A percentile compares a stretch with the other conserved stretches of the same genome.
phyloP scores from a whole-genome alignment of 1,284 basidiomycete species.

The Boletus sp. region DNA sequence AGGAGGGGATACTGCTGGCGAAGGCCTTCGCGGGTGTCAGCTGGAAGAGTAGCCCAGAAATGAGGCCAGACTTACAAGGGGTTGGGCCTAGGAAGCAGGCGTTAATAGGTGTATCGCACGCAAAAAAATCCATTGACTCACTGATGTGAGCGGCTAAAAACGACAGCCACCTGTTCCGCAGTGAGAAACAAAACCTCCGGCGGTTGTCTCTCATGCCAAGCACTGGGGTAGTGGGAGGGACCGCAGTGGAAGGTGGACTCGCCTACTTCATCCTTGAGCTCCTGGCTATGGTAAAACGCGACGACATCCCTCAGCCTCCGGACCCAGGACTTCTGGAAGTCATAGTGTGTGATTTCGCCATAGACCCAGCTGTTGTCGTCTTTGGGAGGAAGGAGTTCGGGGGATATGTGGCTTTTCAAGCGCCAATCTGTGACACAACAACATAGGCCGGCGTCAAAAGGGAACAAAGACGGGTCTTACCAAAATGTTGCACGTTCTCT shows the following conservation, averaged over 20 bases:
- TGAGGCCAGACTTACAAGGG: background rate
- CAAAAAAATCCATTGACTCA: background rate
- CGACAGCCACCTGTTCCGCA: background rate
- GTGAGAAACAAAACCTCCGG: background rate
- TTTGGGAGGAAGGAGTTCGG: background rate
- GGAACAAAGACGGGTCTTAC: background rate
- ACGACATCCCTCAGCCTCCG: background rate
- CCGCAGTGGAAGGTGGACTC: background rate
- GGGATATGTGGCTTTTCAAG: background rate
- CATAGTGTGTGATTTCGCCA: background rate
- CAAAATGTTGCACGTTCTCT: background rate
- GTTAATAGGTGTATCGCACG: background rate
- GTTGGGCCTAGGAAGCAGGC: background rate
- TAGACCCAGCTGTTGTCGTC: background rate
- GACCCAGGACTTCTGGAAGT: background rate
- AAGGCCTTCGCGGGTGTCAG: background rate
- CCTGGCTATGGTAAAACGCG: background rate
- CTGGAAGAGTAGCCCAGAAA: background rate
- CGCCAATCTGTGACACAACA: background rate
- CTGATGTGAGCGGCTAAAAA: background rate
- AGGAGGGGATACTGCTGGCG: background rate
- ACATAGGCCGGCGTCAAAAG: background rate
- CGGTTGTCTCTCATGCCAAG: background rate
- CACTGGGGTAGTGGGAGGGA: no score
- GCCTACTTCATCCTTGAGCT: background rate